Base-by-base conservation (phyloP, 1,284 basidiomycete species). In the Ustilago esculenta region DNA sequence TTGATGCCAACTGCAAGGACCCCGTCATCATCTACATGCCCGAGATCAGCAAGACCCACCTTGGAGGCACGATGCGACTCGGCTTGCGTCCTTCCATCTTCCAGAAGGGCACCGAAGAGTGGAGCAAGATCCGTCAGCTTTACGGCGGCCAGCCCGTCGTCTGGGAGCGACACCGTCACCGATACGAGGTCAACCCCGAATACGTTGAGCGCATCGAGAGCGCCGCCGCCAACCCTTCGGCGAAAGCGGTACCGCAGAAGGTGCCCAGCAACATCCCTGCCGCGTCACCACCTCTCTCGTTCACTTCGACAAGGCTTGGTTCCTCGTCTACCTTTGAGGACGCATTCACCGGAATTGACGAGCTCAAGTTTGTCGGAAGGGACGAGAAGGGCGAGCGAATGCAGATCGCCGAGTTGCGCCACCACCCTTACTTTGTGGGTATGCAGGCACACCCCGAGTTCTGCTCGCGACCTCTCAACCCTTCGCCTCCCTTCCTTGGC, bases 371-470 rank as follows among this genome's bases (percentile, higher is more conserved):
- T 82, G 87, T 90, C 11, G 95, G 95, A 9, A 92, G 91, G 83
- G 95, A 98, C 83, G 94, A 97, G 84, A 89, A 90, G 75, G 92
- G 95, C 15, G 92, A 97, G 84, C 87, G 95, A 55, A 99, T 99
- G 95, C 95, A 99, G 85, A 88, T 96, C 59, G 86, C 95, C 56
- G 95, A 99, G 84, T 84, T 98, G 40, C 54, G 59, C 18, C 92
- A 92, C 79, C 95, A 99, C 84, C 92, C 93, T 1, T 99, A 89
- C 87, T 98, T 95, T 83, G 86, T 97, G 53, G 96, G 89, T 37
- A 86, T 98, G 56, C 95, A 99, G 85, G 93, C 96, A 0, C 95
- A 99, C 80, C 95, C 95, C 3, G 95, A 99, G 83, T 95, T 99
- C 85, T 98, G 94, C 85, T 95, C 95, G 18, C 89, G 95, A n/a